Evolutionary conservation across 129 eudicot genomes (phyloP).

Genomic region (Flaveria linearis): DNA sequence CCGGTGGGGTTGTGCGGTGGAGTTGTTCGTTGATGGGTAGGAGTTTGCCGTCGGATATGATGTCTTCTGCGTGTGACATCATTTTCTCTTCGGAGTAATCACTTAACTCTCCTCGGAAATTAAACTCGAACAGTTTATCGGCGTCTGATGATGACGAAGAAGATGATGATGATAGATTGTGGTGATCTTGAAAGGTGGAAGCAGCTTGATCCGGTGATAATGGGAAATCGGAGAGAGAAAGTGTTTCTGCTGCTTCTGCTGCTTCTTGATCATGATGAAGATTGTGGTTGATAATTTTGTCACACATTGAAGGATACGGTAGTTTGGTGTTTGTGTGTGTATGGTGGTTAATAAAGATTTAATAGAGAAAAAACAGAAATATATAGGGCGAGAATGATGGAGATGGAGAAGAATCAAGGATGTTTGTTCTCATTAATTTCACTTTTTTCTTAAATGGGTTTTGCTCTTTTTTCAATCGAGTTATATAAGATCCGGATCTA

Average conservation of each 20-base stretch:
- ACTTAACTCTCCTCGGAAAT: slow-evolving; percentile 30
- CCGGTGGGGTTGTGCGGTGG: background rate
- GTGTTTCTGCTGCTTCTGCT: background rate
- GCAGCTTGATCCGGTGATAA: too few species aligned
- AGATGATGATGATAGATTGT: background rate
- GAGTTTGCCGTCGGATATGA: slow-evolving; percentile 65
- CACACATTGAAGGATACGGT: slow-evolving; percentile 28
- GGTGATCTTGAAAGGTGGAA: slow-evolving; percentile 21
- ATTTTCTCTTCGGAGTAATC: slow-evolving; percentile 6
- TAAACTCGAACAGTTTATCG: slow-evolving; percentile 55
- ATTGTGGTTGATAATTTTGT: slow-evolving; percentile 6
- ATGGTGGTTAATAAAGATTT: slow-evolving; percentile 1
- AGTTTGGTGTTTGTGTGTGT: slow-evolving; percentile 12
- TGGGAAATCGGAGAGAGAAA: slow-evolving; percentile 61
- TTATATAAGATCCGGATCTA: too few species aligned
- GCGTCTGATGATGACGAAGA: slow-evolving; percentile 5
- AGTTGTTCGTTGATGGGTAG: slow-evolving; percentile 47
- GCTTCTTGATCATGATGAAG: slow-evolving; percentile 20
- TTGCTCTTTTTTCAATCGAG: too few species aligned
- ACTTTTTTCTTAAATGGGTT: too few species aligned
- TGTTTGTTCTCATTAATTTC: background rate
- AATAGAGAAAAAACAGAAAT: background rate
- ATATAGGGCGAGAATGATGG: slow-evolving; percentile 26
- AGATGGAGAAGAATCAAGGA: background rate
- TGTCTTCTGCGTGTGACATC: slow-evolving; percentile 81